Evolutionary conservation across 495 filamentous ascomycete species (phyloP).

Genomic region (Penicillium mononematosum): DNA sequence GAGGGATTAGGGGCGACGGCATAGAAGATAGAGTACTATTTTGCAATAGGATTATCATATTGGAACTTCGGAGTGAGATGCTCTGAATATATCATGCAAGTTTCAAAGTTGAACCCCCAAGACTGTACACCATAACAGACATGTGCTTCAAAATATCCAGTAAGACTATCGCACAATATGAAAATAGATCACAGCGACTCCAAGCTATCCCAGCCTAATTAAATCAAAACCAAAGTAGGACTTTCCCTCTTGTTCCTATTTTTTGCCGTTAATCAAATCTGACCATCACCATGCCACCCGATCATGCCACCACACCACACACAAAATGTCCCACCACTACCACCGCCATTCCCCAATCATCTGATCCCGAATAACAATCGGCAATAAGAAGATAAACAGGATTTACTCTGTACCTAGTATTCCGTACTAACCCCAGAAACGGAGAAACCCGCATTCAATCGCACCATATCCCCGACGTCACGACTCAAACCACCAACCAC

Average conservation of each 20-base stretch:
- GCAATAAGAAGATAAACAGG: neutral
- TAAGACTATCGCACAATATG: neutral
- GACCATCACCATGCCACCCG: constrained; percentile 10
- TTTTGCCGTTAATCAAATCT: constrained; percentile 9
- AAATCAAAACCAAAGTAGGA: neutral
- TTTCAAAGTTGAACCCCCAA: neutral
- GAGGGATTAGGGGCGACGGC: neutral
- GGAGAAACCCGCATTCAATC: neutral
- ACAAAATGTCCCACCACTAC: neutral
- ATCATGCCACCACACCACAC: constrained; percentile 3
- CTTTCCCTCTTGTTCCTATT: neutral
- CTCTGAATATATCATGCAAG: neutral
- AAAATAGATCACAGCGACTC: neutral
- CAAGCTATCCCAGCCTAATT: neutral
- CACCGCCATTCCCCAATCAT: neutral
- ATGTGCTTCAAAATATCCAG: neutral
- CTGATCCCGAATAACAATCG: neutral
- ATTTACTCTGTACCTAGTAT: too few species aligned
- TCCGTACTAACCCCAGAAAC: neutral
- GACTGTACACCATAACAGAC: neutral
- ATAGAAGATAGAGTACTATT: neutral
- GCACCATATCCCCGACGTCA: constrained; percentile 2
- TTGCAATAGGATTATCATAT: neutral
- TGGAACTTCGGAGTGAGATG: neutral
- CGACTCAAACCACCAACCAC: neutral